Conservation (phyloP, 805 yeast species). For the Starmera quercuum region DNA sequence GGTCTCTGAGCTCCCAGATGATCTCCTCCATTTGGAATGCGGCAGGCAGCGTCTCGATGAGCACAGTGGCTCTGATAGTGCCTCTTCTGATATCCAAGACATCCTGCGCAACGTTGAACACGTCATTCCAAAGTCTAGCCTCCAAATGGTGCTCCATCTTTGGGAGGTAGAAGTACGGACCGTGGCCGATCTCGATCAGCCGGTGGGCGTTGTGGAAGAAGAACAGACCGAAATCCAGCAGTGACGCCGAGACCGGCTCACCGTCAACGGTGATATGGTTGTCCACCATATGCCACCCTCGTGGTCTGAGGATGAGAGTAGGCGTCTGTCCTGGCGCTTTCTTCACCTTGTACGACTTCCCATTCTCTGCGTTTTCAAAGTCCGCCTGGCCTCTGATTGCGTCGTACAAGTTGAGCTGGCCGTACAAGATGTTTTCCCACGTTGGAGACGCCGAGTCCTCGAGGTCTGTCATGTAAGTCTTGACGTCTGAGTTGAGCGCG, state of each 20-base stretch:
- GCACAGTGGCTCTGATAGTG: conserved; percentile 71
- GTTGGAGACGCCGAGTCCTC: conserved; percentile 86
- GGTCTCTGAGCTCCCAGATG: conserved; percentile 67
- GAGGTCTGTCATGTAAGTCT: conserved; percentile 80
- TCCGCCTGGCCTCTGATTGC: conserved; percentile 62
- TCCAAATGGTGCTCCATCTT: conserved; percentile 84
- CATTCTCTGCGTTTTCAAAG: conserved; percentile 27
- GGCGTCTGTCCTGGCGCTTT: conserved; percentile 49
- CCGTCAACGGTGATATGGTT: conserved; percentile 64
- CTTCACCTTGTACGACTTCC: conserved; percentile 19
- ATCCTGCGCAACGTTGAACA: conserved; percentile 72
- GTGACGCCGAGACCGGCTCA: conserved; percentile 73
- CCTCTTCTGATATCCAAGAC: conserved; percentile 63
- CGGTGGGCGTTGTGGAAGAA: conserved; percentile 69
- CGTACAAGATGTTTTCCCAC: conserved; percentile 72
- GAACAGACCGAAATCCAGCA: conserved; percentile 73
- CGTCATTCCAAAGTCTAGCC: conserved; percentile 78
- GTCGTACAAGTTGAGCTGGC: conserved; percentile 72
- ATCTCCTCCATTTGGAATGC: conserved; percentile 85
- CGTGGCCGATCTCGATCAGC: conserved; percentile 56
- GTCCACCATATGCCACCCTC: conserved; percentile 85
- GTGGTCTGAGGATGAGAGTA: conserved; percentile 75
- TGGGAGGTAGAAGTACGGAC: conserved; percentile 78
- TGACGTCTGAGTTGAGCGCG: conserved; percentile 71
- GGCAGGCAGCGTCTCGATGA: conserved; percentile 79